These are phyloP conservation scores for Candida nitratophila DNA, from an alignment of 805 yeast species.

Conservation along the genomic window DNA sequence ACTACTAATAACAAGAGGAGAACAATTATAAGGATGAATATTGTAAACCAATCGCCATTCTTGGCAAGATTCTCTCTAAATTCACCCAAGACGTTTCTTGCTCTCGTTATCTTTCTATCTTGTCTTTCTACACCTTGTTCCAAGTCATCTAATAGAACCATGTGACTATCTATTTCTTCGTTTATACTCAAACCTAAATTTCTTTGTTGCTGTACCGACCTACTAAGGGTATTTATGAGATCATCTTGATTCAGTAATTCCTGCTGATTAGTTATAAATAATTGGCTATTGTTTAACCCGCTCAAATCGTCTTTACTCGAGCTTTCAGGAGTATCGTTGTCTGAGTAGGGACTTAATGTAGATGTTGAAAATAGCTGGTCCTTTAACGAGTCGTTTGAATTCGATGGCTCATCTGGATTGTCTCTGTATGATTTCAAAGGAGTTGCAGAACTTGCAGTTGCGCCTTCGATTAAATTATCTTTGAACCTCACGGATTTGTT, in stretches of 20 bases:
- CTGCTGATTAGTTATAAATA: conserved; percentile 36
- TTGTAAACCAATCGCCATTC: conserved; percentile 44
- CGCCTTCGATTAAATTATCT: conserved; percentile 14
- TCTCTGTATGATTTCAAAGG: conserved; percentile 8
- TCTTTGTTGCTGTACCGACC: conserved; percentile 37
- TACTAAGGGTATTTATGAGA: conserved; percentile 31
- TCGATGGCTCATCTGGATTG: conserved; percentile 1
- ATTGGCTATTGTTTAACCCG: conserved; percentile 15
- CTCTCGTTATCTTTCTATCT: conserved; percentile 33
- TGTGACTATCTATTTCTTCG: conserved; percentile 40
- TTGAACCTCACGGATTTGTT: conserved; percentile 19
- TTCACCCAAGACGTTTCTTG: conserved; percentile 30
- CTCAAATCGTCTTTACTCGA: neutral
- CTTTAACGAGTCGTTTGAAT: neutral
- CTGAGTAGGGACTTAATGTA: neutral
- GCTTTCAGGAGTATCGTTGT: neutral
- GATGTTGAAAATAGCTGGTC: neutral
- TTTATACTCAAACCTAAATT: conserved; percentile 40
- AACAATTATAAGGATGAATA: conserved; percentile 35
- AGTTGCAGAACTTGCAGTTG: conserved; percentile 1
- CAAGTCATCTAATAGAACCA: conserved; percentile 41
- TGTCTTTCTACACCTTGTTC: conserved; percentile 39
- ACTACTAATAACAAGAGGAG: conserved; percentile 36
- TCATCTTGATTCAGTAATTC: conserved; percentile 40
- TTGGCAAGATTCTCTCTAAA: conserved; percentile 36